Base-by-base conservation (phyloP, 148 eudicot species). In the Hydrangea macrophylla region DNA sequence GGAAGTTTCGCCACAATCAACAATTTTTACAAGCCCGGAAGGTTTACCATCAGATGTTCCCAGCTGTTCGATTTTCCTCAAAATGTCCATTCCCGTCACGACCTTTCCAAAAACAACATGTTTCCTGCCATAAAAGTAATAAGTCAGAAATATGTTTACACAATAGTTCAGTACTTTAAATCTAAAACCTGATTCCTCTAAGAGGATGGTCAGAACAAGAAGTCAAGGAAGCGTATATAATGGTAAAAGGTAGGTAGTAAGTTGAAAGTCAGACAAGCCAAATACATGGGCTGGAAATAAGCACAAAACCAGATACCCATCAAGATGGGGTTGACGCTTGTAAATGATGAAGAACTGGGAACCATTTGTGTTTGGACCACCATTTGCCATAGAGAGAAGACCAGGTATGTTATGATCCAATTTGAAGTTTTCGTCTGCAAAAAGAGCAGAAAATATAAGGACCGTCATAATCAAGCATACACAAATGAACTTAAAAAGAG, bases 71-170 rank as follows among this genome's bases (percentile, higher is more conserved):
- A 95, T 77, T 73, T 88, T 87, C 82, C 76, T 87, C 63, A 95
- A 78, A 72, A 86, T 51, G 55, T 95, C 96, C 83, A 89, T 81
- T 76, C 99, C 96, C 58, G 83, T 72, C 70, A 83, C 87, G 68
- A 91, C 97, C 79, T 91, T 89, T 26, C 97, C 99, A 63, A 95
- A 95, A 62, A 95, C 96, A 72, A 95, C 90, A 81, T 95, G 99
- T 72, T 91, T 95, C 78, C 99, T 95, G 90, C 67, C 68, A 75
- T 18, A 72, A 32, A 60, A 32, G 45, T 59, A 22, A 53, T 24
- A 39, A 44, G 67, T 67, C 58, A 70, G 26, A 20, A 67, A 42
- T 42, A 42, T 11, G 15, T 15, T 9, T 1, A 17, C 6, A 22
- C 53, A 18, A 3, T 2, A n/a, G 5, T 11, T 48, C n/a, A 48